Evolutionary conservation across 2,329 filamentous ascomycete genomes (phyloP), one percentile per base, ranked within the genome.

Genomic region (Fusarium incarnatum): DNA sequence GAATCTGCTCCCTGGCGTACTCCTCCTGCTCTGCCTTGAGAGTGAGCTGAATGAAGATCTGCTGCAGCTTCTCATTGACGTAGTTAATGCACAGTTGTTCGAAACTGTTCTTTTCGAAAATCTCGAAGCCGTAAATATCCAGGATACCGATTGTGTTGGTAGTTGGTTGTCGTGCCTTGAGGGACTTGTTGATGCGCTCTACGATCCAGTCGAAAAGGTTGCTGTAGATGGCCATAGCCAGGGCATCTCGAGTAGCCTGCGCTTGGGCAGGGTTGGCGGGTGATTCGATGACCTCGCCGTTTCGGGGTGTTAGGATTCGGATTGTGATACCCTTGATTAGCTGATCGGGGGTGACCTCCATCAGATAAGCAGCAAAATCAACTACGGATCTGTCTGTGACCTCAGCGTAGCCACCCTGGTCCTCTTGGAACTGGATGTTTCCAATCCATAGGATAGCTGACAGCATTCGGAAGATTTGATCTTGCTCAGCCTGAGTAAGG

Each of bases 21-120:
- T 99, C 96, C 74, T 99, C 96, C 82, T 99, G 96, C 80, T 99
- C 96, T 0, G 96, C 92, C 84, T 97, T 97, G 68, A 99, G 82
- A 0, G 96, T 99, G 74, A 99, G 85, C 81, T 99, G 96, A 73
- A 99, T 99, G 79, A 99, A 99, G 76, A 99, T 98, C 78, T 99
- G 96, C 81, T 99, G 96, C 61, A 99, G 85, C 82, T 99, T 99
- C 83, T 99, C 96, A 81, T 99, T 99, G 77, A 98, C 97, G 77
- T 98, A 99, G 84, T 99, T 99, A 86, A 99, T 99, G 82, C 96
- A 99, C 10, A 99, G 88, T 81, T 99, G 96, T 80, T 99, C 96
- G 76, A 99, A 99, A 71, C 93, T 98, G 84, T 99, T 99, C 83
- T 95, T 96, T 79, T 99, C 96, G 73, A 99, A 99, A 73, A 99